Evolutionary conservation across 2,329 filamentous ascomycete species (phyloP).

Genomic region (Colletotrichum costaricense): DNA sequence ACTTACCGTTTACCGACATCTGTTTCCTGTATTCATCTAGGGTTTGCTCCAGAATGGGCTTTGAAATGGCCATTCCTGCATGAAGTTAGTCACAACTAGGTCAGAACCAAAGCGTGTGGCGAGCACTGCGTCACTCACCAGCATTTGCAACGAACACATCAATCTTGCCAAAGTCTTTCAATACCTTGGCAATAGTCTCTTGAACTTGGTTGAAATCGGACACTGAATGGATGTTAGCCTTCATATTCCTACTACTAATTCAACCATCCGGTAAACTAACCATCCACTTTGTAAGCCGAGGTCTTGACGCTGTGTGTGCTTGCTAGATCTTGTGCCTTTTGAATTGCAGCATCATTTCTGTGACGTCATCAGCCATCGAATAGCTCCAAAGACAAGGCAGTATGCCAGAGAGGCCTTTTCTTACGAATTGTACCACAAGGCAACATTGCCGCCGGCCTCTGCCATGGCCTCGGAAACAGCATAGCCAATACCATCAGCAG

Average conservation of each 20-base stretch:
- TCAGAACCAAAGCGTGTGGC: no score
- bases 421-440: conserved; percentile 49
- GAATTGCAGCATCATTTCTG: conserved; percentile 44
- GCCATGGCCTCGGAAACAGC: conserved; percentile 58
- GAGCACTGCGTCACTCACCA: conserved; percentile 38
- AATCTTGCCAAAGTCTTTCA: conserved; percentile 53
- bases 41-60: conserved; percentile 64
- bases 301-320: conserved; percentile 49
- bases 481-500: conserved; percentile 57
- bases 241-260: background rate
- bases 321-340: conserved; percentile 47
- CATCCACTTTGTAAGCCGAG: conserved; percentile 56
- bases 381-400: background rate
- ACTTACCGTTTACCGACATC: conserved; percentile 64
- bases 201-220: conserved; percentile 51
- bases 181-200: conserved; percentile 46
- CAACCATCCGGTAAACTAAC: conserved; percentile 34
- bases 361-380: background rate
- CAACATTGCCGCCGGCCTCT: conserved; percentile 56
- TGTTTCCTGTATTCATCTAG: conserved; percentile 63
- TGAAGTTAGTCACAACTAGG: background rate
- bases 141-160: conserved; percentile 58
- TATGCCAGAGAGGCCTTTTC: background rate
- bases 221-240: conserved; percentile 43
- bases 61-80: conserved; percentile 60